Conservation (phyloP, 306 rosid genomes). For the Biancaea sappan region DNA sequence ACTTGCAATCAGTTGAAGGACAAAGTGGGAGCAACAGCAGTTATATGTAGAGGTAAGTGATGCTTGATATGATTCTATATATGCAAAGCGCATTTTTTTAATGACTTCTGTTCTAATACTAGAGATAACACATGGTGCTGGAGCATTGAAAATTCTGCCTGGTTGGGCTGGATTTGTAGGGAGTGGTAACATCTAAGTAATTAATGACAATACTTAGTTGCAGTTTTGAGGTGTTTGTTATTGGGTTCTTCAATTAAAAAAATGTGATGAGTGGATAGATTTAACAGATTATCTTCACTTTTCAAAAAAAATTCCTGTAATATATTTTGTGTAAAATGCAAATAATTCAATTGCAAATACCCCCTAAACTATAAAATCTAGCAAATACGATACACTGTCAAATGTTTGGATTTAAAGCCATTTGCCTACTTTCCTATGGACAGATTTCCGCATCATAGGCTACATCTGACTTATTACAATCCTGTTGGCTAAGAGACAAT, state of each 20-base stretch:
- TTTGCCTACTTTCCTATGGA: no score
- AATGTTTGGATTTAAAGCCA: no score
- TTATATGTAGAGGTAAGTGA: slow-evolving; percentile 65
- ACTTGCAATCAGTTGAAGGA: slow-evolving; percentile 64
- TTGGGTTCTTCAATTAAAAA: not conserved
- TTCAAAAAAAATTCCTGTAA: not conserved
- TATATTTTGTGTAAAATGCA: no score
- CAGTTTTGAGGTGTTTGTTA: not conserved
- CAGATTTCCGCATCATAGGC: no score
- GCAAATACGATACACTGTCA: no score
- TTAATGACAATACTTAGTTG: not conserved
- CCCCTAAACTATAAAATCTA: no score
- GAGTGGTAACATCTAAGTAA: not conserved
- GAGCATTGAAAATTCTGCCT: not conserved
- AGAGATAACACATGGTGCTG: not conserved
- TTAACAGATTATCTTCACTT: not conserved
- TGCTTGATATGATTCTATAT: slow-evolving; percentile 20
- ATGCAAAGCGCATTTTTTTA: not conserved
- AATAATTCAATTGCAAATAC: no score
- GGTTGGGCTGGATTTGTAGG: not conserved
- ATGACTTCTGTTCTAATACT: slow-evolving; percentile 21
- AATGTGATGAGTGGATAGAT: not conserved
- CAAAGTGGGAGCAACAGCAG: slow-evolving; percentile 69
- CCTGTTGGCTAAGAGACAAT: no score
- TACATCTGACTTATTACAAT: no score